These are phyloP conservation scores for Jacaranda copaia DNA, from an alignment of 257 asterid species.

Conservation along the genomic window DNA sequence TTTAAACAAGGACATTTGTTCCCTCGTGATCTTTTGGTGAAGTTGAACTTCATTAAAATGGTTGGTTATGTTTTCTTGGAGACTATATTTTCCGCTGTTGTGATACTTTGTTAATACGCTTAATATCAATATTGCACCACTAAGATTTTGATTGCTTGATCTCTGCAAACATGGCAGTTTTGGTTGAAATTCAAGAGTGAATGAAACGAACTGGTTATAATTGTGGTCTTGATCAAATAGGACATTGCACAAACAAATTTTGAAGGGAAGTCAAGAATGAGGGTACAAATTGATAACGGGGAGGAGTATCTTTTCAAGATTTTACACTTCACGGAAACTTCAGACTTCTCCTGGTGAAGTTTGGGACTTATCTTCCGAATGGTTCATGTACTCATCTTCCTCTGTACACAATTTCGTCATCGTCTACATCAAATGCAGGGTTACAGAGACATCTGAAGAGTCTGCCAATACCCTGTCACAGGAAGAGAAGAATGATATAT, in stretches of 20 bases:
- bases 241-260: no score
- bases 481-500: not conserved
- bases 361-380: no score
- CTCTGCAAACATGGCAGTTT: no score
- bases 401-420: slow-evolving; percentile 84
- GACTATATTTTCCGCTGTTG: not conserved
- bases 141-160: not conserved
- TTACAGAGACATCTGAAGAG: slow-evolving; percentile 88
- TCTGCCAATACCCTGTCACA: slow-evolving; percentile 82
- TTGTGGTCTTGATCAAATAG: no score
- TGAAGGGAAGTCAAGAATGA: no score
- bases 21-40: not conserved
- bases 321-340: no score
- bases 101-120: not conserved
- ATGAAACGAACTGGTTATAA: no score
- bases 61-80: not conserved
- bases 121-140: not conserved
- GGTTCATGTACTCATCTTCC: slow-evolving; percentile 56
- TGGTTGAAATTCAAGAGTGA: no score
- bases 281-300: no score
- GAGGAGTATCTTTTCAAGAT: no score
- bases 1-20: not conserved
- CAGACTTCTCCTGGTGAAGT: no score
- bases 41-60: not conserved
- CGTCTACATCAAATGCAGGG: slow-evolving; percentile 88